Percentiles rank a stretch among this genome's conserved stretches.
Conservation (phyloP, 306 rosid species). For the Bauhinia variegata region DNA sequence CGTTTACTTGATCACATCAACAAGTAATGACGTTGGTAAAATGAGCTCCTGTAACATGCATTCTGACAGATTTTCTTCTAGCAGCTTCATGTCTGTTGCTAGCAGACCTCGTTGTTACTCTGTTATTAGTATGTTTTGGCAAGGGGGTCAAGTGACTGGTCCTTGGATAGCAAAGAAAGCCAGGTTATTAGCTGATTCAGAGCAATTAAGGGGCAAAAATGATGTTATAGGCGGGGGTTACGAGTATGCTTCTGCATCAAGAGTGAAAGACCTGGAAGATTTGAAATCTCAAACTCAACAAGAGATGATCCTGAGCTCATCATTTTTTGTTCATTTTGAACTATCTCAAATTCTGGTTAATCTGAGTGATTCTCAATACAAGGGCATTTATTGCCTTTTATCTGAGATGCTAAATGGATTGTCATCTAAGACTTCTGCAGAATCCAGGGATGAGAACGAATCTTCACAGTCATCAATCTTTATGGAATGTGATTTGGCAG, state of each 20-base stretch:
- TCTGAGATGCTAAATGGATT: constrained; percentile 61
- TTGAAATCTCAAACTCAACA: constrained; percentile 70
- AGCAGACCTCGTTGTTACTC: constrained; percentile 54
- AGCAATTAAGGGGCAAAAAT: constrained; percentile 61
- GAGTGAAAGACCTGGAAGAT: constrained; percentile 68
- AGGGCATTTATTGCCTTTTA: constrained; percentile 51
- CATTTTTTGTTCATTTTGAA: constrained; percentile 53
- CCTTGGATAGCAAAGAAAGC: constrained; percentile 92
- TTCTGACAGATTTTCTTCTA: constrained; percentile 53
- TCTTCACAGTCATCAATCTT: constrained; percentile 66
- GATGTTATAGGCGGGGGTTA: constrained; percentile 60
- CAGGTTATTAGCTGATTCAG: constrained; percentile 65
- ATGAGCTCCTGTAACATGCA: constrained; percentile 44
- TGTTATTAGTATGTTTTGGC: constrained; percentile 69
- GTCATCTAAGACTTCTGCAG: constrained; percentile 47
- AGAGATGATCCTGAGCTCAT: constrained; percentile 88
- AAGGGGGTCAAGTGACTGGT: constrained; percentile 84
- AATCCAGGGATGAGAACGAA: constrained; percentile 43
- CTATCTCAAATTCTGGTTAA: constrained; percentile 55
- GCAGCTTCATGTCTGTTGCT: constrained; percentile 60
- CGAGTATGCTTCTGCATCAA: constrained; percentile 81
- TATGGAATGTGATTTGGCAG: constrained; percentile 65
- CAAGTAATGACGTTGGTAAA: constrained; percentile 36
- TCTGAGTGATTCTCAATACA: constrained; percentile 58
- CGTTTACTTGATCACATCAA: constrained; percentile 57